Conservation (phyloP, 257 asterid species). For the Avicennia marina region DNA sequence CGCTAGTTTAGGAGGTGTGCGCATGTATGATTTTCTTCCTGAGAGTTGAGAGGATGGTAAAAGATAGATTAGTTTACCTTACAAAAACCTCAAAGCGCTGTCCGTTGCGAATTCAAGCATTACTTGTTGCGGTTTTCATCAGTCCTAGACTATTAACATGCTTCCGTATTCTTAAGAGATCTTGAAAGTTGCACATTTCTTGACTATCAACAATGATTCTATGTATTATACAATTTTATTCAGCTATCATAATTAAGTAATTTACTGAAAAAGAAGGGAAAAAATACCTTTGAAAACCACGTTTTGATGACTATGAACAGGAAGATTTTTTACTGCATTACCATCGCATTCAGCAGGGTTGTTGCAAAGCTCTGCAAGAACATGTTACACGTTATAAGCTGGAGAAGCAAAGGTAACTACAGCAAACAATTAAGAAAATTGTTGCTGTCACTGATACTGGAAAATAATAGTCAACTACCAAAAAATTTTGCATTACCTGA, state of each 20-base stretch:
- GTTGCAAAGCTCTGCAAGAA: conserved; percentile 50
- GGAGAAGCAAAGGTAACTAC: background rate
- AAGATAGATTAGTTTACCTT: background rate
- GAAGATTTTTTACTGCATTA: conserved; percentile 34
- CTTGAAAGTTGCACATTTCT: no score
- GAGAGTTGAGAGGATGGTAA: no score
- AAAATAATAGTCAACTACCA: background rate
- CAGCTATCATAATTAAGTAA: no score
- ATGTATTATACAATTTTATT: no score
- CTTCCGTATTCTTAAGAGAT: no score
- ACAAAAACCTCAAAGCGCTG: background rate
- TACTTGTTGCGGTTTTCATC: no score
- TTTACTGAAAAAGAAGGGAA: background rate
- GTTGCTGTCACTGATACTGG: background rate
- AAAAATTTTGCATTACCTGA: conserved; percentile 34
- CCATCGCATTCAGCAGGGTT: conserved; percentile 32
- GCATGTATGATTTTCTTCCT: conserved; percentile 78
- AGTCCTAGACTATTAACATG: no score
- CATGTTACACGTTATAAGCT: background rate
- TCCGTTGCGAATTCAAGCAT: no score
- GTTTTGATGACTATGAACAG: conserved; percentile 42
- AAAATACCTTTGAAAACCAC: conserved; percentile 63
- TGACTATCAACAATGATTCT: no score
- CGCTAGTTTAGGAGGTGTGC: conserved; percentile 49
- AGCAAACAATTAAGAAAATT: conserved; percentile 4